Base-by-base conservation (phyloP, 2,329 filamentous ascomycete species). In the Ceratocystis colombiana region DNA sequence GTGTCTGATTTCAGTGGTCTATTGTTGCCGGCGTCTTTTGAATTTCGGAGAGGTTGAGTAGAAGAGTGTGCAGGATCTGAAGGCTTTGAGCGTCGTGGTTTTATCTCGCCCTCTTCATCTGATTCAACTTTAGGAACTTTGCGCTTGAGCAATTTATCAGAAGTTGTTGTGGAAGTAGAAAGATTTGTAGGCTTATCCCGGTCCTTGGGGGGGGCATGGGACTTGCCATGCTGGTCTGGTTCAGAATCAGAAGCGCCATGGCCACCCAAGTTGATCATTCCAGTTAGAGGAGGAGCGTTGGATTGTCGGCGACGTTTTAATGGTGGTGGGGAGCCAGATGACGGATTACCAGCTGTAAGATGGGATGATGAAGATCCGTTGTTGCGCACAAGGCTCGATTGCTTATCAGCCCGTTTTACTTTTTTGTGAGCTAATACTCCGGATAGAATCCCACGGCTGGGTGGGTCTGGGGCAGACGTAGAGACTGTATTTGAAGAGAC, bases 191-290 rank as follows among this genome's bases (percentile, higher is more conserved):
- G 73, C 69, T 78, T 82, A 61, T 76, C 78, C 70, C 79, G 80
- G 70, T 84, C 78, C 70, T 79, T 79, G 59, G 77, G 68, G 59
- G 76, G 72, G 68, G 76, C 79, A 59, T 77, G 68, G 59, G 76
- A 72, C 72, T 79, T 83, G 64, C 78, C 76, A 50, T 76, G 75
- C 61, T 77, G 78, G 20, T 77, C 75, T 22, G 77, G 76, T 67
- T 85, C 84, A 25, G 82, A 83, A 69, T 85, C 84, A 17, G 84
- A 86, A 50, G 77, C 79, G 4, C 81, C 80, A 57, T 73, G 63
- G 33, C 48, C n/a, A 28, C 28, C 44, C 45, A 25, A 28, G 37
- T 30, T 57, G 15, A 37, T 17, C 5, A 37, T 8, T 7, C 55
- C 61, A 10, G 41, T 48, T 17, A 33, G 17, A 28, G 53, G 64